These are phyloP conservation scores for Limnomonas spitsbergensis DNA, from an alignment of 139 green algal genomes.

Conservation along the genomic window DNA sequence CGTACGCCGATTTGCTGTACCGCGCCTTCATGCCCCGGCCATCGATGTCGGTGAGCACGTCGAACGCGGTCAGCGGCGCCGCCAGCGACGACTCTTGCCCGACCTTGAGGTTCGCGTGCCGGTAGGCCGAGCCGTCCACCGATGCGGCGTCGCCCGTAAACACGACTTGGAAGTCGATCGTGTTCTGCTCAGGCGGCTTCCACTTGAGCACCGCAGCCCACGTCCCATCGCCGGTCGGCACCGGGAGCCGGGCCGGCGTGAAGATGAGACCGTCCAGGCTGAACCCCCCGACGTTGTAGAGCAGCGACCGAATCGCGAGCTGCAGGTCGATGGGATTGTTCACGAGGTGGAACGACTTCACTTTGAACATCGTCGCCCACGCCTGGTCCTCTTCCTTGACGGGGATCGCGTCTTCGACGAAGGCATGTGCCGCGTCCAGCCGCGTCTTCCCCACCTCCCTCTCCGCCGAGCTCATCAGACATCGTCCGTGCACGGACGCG, in stretches of 20 bases:
- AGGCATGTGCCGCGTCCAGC: background rate
- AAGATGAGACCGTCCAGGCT: conserved; percentile 1
- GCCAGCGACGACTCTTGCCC: background rate
- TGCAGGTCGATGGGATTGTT: background rate
- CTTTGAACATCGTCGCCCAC: background rate
- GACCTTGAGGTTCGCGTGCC: background rate
- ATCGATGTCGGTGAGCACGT: background rate
- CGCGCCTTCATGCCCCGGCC: background rate
- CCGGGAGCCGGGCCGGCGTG: background rate
- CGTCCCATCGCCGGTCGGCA: background rate
- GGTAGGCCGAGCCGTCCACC: background rate
- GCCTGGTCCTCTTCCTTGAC: no score
- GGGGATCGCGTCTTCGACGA: background rate
- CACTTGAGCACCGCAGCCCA: background rate
- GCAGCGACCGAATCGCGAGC: background rate
- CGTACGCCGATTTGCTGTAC: background rate
- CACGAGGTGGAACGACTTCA: background rate
- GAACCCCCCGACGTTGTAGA: background rate
- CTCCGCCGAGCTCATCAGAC: background rate
- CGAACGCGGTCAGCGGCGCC: no score
- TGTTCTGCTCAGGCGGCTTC: background rate
- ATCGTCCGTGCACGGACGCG: background rate
- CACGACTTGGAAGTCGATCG: background rate
- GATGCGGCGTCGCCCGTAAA: background rate
- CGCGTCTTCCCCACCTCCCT: background rate